Base-by-base conservation (phyloP, 2,329 filamentous ascomycete genomes). In the Dothideomycetes sp. region DNA sequence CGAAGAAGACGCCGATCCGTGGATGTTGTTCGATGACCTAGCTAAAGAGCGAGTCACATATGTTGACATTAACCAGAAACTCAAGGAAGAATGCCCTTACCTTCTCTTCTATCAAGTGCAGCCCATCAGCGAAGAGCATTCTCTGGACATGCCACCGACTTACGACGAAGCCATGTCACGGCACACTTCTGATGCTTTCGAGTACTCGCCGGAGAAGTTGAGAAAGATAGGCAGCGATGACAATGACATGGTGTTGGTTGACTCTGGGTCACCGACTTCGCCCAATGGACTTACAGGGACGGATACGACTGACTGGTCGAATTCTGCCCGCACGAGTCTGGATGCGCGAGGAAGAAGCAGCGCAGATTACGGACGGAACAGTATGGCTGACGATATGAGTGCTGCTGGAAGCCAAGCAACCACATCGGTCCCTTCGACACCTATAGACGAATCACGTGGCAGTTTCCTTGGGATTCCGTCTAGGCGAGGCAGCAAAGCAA, bases 21-120 rank as follows among this genome's bases (percentile, higher is more conserved):
- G 91, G 91, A 78, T 94, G 58, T 82, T 80, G 25, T 95, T 94
- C 52, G 91, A 98, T 56, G 91, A 98, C 57, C 68, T 96, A n/a
- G 66, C 76, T 1, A 67, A 74, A 24, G 71, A 79, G 42, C 76
- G 89, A 18, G 82, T 96, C 3, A 72, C 71, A 0, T 72, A 82
- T 41, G 79, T 95, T 34, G 77, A 93, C 53, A 82, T 95, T 47
- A 80, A 84, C 46, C 65, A 81, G 50, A 81, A 84, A 0, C 64
- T 96, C 35, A 81, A 77, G 50, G 74, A 82, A n/a, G 88, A 95
- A 59, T 93, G 86, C 59, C 89, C 91, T 0, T 96, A 96, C 58
- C 73, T 96, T 5, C 69, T 98, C 0, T 96, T 96, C 61, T 98
- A 95, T 55, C 89, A 95, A 59, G 84, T 96, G 28, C 75, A 93